Evolutionary conservation across 1,284 basidiomycete genomes (phyloP).

Genomic region (Ganoderma lingzhi): DNA sequence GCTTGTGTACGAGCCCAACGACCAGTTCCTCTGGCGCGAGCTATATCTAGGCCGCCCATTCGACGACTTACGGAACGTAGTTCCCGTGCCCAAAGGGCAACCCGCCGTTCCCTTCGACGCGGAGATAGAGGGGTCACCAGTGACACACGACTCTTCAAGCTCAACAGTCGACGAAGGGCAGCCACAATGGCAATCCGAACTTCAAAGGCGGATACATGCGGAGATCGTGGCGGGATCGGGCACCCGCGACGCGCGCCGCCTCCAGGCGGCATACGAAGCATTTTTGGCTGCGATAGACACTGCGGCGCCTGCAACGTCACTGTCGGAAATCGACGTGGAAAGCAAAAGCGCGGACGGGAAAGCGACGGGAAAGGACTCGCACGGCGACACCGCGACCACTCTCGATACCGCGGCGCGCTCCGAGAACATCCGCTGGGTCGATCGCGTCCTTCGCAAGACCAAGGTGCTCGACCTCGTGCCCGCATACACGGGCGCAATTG

Average conservation of each 20-base stretch:
- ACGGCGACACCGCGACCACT: background rate
- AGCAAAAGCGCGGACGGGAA: slow-evolving; percentile 15
- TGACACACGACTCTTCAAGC: background rate
- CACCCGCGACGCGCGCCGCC: slow-evolving; percentile 38
- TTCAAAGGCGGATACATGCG: slow-evolving; percentile 43
- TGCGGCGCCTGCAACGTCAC: slow-evolving; percentile 39
- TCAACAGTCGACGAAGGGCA: background rate
- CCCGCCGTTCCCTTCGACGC: background rate
- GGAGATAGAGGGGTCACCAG: background rate
- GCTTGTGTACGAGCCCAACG: slow-evolving; percentile 56
- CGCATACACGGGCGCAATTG: slow-evolving; percentile 4
- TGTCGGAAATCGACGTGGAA: background rate
- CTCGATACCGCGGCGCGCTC: slow-evolving; percentile 21
- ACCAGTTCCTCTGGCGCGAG: slow-evolving; percentile 70
- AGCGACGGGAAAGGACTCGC: background rate
- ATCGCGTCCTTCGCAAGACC: slow-evolving; percentile 29
- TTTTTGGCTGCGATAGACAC: slow-evolving; percentile 54
- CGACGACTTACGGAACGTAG: slow-evolving; percentile 60
- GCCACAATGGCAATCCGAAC: slow-evolving; percentile 39
- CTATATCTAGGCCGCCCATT: slow-evolving; percentile 64
- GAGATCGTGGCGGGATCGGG: slow-evolving; percentile 36
- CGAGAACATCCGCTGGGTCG: slow-evolving; percentile 34
- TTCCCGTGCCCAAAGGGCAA: slow-evolving; percentile 16
- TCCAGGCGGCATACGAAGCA: slow-evolving; percentile 48
- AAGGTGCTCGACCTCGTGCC: slow-evolving; percentile 20